These are phyloP conservation scores for Avena atlantica DNA, from an alignment of 176 grass and related monocot species.

Conservation along the genomic window DNA sequence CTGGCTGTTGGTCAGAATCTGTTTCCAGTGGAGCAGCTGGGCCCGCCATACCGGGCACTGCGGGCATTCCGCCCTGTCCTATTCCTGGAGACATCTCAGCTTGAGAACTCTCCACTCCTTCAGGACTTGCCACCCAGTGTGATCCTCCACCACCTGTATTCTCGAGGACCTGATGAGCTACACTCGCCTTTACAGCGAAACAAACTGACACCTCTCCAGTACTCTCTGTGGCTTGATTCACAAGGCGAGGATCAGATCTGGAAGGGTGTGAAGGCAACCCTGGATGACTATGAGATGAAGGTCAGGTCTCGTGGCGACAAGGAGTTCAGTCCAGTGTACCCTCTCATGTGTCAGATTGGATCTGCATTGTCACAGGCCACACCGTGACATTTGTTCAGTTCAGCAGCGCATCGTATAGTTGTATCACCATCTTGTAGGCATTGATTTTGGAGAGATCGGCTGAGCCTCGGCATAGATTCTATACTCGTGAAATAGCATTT, in stretches of 20 bases:
- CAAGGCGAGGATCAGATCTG: constrained; percentile 94
- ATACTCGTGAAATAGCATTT: constrained; percentile 51
- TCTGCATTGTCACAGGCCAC: constrained; percentile 54
- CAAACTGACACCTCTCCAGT: constrained; percentile 75
- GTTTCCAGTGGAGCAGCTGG: constrained; percentile 97
- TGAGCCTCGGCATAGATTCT: constrained; percentile 34
- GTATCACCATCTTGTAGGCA: constrained; percentile 54
- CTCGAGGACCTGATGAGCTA: constrained; percentile 82
- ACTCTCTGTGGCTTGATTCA: constrained; percentile 92
- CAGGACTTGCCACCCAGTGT: constrained; percentile 78
- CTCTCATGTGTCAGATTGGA: constrained; percentile 88
- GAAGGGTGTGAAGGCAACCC: constrained; percentile 91
- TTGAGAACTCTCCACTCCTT: constrained; percentile 72
- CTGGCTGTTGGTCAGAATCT: constrained; percentile 91
- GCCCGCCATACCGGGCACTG: constrained; percentile 80
- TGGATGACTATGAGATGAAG: constrained; percentile 85
- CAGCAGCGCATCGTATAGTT: constrained; percentile 24
- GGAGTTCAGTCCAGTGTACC: constrained; percentile 90
- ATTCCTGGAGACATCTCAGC: constrained; percentile 91
- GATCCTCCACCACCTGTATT: constrained; percentile 95
- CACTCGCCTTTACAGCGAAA: constrained; percentile 93
- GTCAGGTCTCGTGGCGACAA: constrained; percentile 72
- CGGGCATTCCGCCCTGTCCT: constrained; percentile 88
- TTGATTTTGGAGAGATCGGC: constrained; percentile 28
- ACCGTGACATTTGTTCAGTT: constrained; percentile 5